Evolutionary conservation across 805 yeast species (phyloP).

Genomic region (Peterozyma toletana): DNA sequence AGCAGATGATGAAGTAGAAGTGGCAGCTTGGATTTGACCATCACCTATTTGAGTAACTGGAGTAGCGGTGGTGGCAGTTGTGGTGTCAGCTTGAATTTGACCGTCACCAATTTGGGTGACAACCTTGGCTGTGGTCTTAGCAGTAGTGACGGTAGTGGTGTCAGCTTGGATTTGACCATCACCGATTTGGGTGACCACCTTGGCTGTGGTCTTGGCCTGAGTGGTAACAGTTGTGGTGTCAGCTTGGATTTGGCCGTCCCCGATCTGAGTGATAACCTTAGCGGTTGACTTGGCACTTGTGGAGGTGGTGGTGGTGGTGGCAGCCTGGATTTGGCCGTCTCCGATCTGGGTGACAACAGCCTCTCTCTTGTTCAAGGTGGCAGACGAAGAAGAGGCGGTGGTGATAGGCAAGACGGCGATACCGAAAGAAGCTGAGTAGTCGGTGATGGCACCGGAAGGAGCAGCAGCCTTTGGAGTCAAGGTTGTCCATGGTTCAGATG

Average conservation of each 20-base stretch:
- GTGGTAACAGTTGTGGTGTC: conserved; percentile 29
- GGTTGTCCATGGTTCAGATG: conserved; percentile 64
- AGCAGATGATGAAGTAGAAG: conserved; percentile 18
- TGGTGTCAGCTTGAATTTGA: conserved; percentile 32
- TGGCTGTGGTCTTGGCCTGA: conserved; percentile 21
- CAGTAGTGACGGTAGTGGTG: conserved; percentile 24
- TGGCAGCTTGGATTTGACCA: conserved; percentile 35
- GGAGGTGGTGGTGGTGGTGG: conserved; percentile 29
- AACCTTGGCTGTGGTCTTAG: conserved; percentile 21
- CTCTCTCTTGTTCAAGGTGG: conserved; percentile 23
- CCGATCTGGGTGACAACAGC: conserved; percentile 47
- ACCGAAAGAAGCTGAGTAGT: conserved; percentile 54
- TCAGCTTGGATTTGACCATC: conserved; percentile 39
- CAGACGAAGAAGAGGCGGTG: conserved; percentile 26
- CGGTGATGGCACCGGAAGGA: conserved; percentile 48
- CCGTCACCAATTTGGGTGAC: conserved; percentile 42
- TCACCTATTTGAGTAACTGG: conserved; percentile 32
- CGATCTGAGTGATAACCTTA: conserved; percentile 38
- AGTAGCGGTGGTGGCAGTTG: conserved; percentile 12
- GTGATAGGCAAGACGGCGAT: conserved; percentile 54
- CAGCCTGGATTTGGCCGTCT: conserved; percentile 57
- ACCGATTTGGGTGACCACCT: conserved; percentile 25
- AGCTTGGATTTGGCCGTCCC: conserved; percentile 48
- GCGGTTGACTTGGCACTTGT: conserved; percentile 25
- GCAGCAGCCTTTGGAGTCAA: conserved; percentile 55